Percentiles rank a stretch among this genome's conserved stretches.
Conservation (phyloP, 495 filamentous ascomycete genomes). For the Neurospora sp. region DNA sequence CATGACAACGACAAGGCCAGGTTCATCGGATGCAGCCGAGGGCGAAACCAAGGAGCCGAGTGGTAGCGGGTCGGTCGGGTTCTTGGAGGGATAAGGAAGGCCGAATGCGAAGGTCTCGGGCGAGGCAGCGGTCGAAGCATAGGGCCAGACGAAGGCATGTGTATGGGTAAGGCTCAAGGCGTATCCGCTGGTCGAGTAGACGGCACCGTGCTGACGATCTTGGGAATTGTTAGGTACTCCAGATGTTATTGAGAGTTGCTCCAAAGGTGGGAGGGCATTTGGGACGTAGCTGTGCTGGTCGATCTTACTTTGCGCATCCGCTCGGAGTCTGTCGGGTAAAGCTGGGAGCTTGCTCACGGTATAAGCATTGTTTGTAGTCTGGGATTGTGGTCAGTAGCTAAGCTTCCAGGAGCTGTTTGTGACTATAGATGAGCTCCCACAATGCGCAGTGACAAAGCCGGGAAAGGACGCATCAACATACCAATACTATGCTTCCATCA, state of each 20-base stretch:
- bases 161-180: constrained; percentile 70
- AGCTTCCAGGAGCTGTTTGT: neutral
- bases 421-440: neutral
- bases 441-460: neutral
- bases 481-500: constrained; percentile 54
- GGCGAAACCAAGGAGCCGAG: constrained; percentile 69
- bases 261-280: neutral
- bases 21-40: constrained; percentile 59
- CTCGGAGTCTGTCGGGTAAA: constrained; percentile 62
- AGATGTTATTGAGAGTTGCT: neutral
- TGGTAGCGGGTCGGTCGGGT: constrained; percentile 55
- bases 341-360: constrained; percentile 75
- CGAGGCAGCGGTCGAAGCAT: constrained; percentile 51
- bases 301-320: constrained; percentile 47
- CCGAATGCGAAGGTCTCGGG: constrained; percentile 65
- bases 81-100: constrained; percentile 61
- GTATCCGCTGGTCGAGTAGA: constrained; percentile 56
- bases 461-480: constrained; percentile 27
- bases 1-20: constrained; percentile 76
- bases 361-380: constrained; percentile 85
- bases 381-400: constrained; percentile 13
- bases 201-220: constrained; percentile 51
- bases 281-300: neutral
- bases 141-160: constrained; percentile 83
- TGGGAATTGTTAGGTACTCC: constrained; percentile 14